Base-by-base conservation (phyloP, 192 early-diverging fungal species). In the Rhizophagus sp. region DNA sequence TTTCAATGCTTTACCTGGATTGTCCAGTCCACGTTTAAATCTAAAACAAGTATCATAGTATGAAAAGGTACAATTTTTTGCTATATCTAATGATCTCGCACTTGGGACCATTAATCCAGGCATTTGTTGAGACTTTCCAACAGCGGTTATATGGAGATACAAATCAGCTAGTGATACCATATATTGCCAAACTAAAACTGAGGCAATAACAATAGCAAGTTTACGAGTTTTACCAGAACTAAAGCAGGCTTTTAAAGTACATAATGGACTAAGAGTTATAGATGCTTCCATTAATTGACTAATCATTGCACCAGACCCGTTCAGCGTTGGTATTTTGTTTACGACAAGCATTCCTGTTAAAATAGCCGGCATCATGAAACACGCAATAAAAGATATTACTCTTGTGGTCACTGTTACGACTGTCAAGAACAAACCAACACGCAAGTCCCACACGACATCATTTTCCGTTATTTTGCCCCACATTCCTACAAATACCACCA, bases 201-300 rank as follows among this genome's bases (percentile, higher is more conserved):
- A 68, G 36, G 34, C 66, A 19, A 68, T 68, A 22, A 36, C 17
- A 10, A 68, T 34, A 36, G 66, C 10, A 6, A 68, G 12, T 68
- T 41, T 68, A 25, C 33, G 66, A 68, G 34, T 34, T 68, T 34
- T n/a, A 7, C 33, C 25, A 19, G 66, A 68, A 5, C 7, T 34
- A 68, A 68, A 68, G 24, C 66, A 68, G 5, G 66, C 66, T 68
- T 3, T 68, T 15, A 13, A 13, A 68, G 66, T 68, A 33, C 66
- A 19, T 8, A 11, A 30, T 19, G 36, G 15, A 39, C 66, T 27
- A 68, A 17, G 66, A 19, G 66, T 39, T 24, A 68, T 41, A 33
- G 30, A 68, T 34, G 66, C 30, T 68, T 68, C 66, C 10, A 68
- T 41, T 68, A 68, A 68, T 68, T 41, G 10, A 22, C 34, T 17